Evolutionary conservation across 495 filamentous ascomycete genomes (phyloP).

Genomic region (Xylaria cubensis): DNA sequence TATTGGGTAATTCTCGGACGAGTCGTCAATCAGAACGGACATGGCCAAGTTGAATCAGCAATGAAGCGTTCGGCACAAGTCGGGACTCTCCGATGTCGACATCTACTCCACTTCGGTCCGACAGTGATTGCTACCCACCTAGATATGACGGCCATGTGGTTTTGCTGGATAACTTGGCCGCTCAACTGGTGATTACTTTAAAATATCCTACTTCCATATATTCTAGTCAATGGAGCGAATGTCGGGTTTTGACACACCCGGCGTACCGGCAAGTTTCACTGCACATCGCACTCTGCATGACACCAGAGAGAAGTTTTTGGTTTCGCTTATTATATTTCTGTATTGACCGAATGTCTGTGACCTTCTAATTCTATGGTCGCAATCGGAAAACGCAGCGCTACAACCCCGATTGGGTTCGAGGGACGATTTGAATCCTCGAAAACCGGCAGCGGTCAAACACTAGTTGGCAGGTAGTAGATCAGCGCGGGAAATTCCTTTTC

Average conservation of each 20-base stretch:
- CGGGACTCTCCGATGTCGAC: conserved; percentile 16
- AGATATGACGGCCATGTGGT: background rate
- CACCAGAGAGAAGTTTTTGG: background rate
- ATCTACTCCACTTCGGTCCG: conserved; percentile 21
- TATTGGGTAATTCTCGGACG: too few relatives aligned
- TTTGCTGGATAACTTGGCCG: background rate
- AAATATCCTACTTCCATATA: background rate
- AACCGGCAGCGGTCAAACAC: background rate
- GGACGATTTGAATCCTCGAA: background rate
- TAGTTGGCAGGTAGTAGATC: background rate
- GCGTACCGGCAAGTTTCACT: background rate
- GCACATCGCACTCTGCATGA: background rate
- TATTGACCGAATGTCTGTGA: background rate
- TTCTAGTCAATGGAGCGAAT: background rate
- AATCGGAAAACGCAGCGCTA: conserved; percentile 15
- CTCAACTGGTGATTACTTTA: background rate
- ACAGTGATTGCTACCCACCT: background rate
- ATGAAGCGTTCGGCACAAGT: conserved; percentile 8
- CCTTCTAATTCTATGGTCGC: conserved; percentile 25
- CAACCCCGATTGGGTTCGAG: background rate
- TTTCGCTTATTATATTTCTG: conserved; percentile 22
- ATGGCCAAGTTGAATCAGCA: background rate
- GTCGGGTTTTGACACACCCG: background rate
- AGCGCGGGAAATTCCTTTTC: conserved; percentile 1
- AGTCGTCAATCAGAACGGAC: background rate